Conservation (phyloP, 2,329 filamentous ascomycete species). For the Aspergillus jensenii region DNA sequence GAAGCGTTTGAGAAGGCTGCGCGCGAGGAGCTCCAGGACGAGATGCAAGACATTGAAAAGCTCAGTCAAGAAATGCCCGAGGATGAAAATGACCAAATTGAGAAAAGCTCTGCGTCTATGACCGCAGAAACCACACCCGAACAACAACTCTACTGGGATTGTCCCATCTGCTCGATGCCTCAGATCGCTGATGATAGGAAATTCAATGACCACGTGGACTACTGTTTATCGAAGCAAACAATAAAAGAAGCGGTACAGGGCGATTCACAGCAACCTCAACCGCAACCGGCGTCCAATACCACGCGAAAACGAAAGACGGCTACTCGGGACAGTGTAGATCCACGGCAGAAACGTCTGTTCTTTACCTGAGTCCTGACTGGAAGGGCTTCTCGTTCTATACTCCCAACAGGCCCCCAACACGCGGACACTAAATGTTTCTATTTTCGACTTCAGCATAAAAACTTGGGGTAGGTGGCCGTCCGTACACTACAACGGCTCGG, state of each 20-base stretch:
- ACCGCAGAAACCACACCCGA: conserved; percentile 1
- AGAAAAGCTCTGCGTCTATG: conserved; percentile 25
- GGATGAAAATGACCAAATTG: conserved; percentile 8
- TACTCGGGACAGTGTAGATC: conserved; percentile 22
- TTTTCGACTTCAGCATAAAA: neutral
- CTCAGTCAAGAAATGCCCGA: conserved; percentile 57
- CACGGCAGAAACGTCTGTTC: conserved; percentile 37
- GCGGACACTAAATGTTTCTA: neutral
- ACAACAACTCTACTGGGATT: conserved; percentile 68
- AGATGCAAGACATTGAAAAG: conserved; percentile 61
- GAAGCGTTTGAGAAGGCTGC: conserved; percentile 65
- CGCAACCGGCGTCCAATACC: conserved; percentile 7
- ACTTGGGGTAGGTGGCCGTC: neutral
- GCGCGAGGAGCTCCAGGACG: conserved; percentile 59
- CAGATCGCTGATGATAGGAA: conserved; percentile 71
- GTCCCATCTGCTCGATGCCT: conserved; percentile 79
- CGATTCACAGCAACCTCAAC: conserved; percentile 30
- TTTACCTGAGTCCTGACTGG: conserved; percentile 32
- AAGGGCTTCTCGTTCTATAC: neutral
- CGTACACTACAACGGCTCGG: neutral
- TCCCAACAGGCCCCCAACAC: neutral
- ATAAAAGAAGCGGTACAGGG: conserved; percentile 78
- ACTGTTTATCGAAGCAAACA: conserved; percentile 80
- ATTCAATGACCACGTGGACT: conserved; percentile 92
- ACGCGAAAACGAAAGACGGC: conserved; percentile 38